Base-by-base conservation (phyloP, 768 basidiomycete species). In the Amylocystis lapponica region DNA sequence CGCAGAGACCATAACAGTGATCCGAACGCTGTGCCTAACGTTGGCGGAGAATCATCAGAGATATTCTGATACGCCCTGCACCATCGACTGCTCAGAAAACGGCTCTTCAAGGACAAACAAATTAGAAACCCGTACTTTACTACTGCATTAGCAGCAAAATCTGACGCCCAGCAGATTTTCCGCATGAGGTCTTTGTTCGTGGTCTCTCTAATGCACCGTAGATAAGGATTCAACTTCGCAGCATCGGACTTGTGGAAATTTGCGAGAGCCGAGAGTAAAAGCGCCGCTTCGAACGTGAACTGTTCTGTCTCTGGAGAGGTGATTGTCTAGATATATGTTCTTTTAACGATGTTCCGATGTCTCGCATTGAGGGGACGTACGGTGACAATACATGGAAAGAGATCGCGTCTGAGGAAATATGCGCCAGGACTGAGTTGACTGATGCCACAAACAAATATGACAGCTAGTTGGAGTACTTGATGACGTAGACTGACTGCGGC, bases 221-320 rank as follows among this genome's bases (percentile, higher is more conserved):
- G 65, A 54, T 82, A 85, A 1, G 76, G 76, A 57, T 86, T 86
- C 29, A 83, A 69, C 49, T 74, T 81, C 9, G 79, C 76, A 9
- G 80, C 81, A 53, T 83, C 82, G 0, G 81, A 81, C 53, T 79
- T 82, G 57, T 85, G 84, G 56, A 79, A 86, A 52, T 83, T 83
- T 41, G 77, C 77, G 2, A 86, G 70, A 26, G 83, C 60, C 10
- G 76, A 68, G n/a, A 84, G 68, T 5, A 86, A 62, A 5, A 84
- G 63, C 0, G 70, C 62, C 1, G 79, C 76, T 53, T 83, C 81
- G 41, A 81, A 78, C 1, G 79, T 70, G 54, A 64, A 81, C 37
- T 68, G 66, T 48, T 74, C 71, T 4, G 74, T 83, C 17, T 75
- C 72, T 2, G 70, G 71, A 9, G 68, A 67, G 47, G 71, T 80